Conservation (phyloP, 768 basidiomycete genomes). For the Auricularia cornea region DNA sequence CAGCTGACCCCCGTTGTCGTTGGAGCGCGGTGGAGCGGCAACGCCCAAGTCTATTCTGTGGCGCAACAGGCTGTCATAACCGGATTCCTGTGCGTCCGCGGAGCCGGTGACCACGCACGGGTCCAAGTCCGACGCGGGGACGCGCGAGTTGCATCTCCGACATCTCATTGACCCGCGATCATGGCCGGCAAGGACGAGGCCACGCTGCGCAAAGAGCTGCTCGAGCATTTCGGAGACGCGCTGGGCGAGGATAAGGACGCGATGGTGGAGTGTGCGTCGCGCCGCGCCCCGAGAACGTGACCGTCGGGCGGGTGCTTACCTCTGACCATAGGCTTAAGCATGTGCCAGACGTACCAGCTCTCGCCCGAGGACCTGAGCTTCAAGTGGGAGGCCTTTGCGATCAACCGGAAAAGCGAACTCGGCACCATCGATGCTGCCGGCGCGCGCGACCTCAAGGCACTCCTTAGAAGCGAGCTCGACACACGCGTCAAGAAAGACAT, state of each 20-base stretch:
- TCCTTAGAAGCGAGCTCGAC: conserved; percentile 23
- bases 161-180: background rate
- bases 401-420: conserved; percentile 4
- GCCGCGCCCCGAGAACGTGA: background rate
- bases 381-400: conserved; percentile 36
- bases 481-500: conserved; percentile 14
- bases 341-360: conserved; percentile 31
- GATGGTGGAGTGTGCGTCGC: conserved; percentile 7
- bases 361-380: conserved; percentile 29
- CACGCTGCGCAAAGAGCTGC: conserved; percentile 1
- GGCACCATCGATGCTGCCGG: conserved; percentile 4
- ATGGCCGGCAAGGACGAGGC: conserved; percentile 1
- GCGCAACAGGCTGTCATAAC: too few relatives aligned
- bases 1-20: too few relatives aligned
- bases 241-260: conserved; percentile 4
- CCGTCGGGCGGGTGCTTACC: background rate
- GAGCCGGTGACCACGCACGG: background rate
- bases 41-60: background rate
- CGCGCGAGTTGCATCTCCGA: conserved; percentile 1
- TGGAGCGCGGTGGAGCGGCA: background rate
- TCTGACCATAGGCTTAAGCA: conserved; percentile 26
- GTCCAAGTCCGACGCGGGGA: background rate
- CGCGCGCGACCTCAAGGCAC: conserved; percentile 16
- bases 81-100: background rate
- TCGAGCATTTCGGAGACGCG: conserved; percentile 4